Percentiles rank a stretch among this genome's conserved stretches.
Conservation (phyloP, 305 asterid species). For the Plantago coronopus region DNA sequence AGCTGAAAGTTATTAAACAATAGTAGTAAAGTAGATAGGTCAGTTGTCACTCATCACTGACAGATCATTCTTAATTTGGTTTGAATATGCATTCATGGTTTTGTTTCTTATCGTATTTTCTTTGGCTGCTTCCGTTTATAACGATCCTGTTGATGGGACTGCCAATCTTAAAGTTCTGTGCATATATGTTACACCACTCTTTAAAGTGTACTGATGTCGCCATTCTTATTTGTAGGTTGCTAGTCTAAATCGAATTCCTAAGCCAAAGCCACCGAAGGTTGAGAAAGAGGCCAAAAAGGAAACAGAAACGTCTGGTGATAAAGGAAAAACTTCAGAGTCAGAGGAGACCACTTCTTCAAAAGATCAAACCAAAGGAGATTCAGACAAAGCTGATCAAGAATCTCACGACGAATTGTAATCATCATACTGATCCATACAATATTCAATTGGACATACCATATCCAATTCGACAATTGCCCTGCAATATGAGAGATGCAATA, state of each 20-base stretch:
- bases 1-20: too few relatives aligned
- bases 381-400: constrained; percentile 33
- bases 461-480: constrained; percentile 19
- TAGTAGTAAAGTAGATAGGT: background rate
- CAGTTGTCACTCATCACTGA: background rate
- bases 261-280: constrained; percentile 89
- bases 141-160: background rate
- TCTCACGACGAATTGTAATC: constrained; percentile 72
- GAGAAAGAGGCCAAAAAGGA: constrained; percentile 69
- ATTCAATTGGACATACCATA: constrained; percentile 10
- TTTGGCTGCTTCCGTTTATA: background rate
- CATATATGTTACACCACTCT: too few relatives aligned
- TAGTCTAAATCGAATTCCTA: constrained; percentile 72
- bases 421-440: constrained; percentile 23
- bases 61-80: background rate
- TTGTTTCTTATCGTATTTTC: too few relatives aligned
- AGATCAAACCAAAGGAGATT: constrained; percentile 34
- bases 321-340: constrained; percentile 38
- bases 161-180: background rate
- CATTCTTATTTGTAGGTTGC: constrained; percentile 45
- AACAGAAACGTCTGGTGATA: constrained; percentile 37
- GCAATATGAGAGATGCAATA: constrained; percentile 20
- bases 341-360: constrained; percentile 44
- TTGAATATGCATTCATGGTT: too few relatives aligned
- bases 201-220: background rate